phyloP scores from a whole-genome alignment of 2,329 filamentous ascomycete species.

The Massarina eburnea region DNA sequence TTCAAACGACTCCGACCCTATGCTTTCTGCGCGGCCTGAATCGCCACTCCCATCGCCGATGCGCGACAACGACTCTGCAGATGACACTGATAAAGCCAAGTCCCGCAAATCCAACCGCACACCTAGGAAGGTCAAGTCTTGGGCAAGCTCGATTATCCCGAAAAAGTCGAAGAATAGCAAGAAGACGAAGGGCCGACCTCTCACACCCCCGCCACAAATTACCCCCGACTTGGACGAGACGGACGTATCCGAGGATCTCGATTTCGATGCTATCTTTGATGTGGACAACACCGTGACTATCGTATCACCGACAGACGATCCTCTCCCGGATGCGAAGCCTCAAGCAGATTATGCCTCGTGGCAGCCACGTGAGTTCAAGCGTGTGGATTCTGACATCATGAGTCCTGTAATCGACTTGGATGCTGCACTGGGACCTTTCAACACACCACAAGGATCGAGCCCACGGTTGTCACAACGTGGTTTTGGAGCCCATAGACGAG shows the following conservation, averaged over 20 bases:
- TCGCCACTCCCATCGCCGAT: constrained; percentile 31
- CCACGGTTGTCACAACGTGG: constrained; percentile 53
- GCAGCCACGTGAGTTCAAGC: constrained; percentile 40
- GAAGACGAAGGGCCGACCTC: constrained; percentile 44
- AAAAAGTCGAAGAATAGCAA: constrained; percentile 59
- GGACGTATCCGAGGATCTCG: constrained; percentile 37
- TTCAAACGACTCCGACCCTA: constrained; percentile 38
- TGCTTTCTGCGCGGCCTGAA: constrained; percentile 30
- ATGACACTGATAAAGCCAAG: constrained; percentile 48
- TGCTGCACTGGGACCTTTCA: constrained; percentile 88
- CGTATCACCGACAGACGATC: constrained; percentile 35
- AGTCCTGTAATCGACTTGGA: constrained; percentile 91
- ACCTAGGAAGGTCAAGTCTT: constrained; percentile 73
- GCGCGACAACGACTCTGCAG: constrained; percentile 31
- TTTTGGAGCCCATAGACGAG: constrained; percentile 56
- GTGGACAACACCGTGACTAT: constrained; percentile 47
- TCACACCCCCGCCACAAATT: constrained; percentile 30
- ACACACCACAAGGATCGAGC: constrained; percentile 73
- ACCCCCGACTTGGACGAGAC: constrained; percentile 33
- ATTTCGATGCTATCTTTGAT: constrained; percentile 46
- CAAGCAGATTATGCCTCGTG: constrained; percentile 41
- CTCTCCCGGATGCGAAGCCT: constrained; percentile 24
- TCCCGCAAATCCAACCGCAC: constrained; percentile 58
- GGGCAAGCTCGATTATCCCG: constrained; percentile 68
- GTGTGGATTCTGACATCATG: constrained; percentile 59